Base-by-base conservation (phyloP, 208 protist species). In the Porcisia hertigi region DNA sequence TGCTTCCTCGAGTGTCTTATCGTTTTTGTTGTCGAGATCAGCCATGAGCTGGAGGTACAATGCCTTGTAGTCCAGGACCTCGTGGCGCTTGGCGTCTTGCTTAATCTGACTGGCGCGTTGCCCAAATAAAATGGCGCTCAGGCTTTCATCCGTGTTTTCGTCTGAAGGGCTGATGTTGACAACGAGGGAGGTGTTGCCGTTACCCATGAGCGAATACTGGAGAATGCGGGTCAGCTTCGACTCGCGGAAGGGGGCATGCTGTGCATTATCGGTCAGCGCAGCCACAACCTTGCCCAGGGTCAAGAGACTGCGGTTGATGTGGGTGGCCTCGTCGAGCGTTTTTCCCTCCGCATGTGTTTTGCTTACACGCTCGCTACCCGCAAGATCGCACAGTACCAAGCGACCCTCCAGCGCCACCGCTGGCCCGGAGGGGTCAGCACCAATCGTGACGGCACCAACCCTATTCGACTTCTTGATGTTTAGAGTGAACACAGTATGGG, bases 251-350 rank as follows among this genome's bases (percentile, higher is more conserved):
- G 94, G 94, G 2, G 88, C 90, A 80, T 96, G 92, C 77, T 95
- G 88, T 14, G 88, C 87, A 45, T 86, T 95, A 65, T 94, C 90
- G 54, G 92, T 95, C 72, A 98, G 83, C 57, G 90, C 90, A 9
- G 84, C 84, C 49, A 97, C 92, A 0, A 98, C 95, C 63, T 93
- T 96, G n/a, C 92, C 92, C 5, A 98, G 83, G 1, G 94, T 96
- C 30, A 99, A 88, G 3, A 99, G 88, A 72, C 89, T 98, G 63
- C 98, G 94, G 87, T 99, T 99, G 73, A 99, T 99, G 87, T 98
- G 89, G 16, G 83, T 92, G n/a, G 97, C 98, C 85, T 99, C 98
- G 53, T 90, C 88, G 16, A 99, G 83, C 20, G 91, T 93, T 64
- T 98, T 88, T 14, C 98, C 98, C 74, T 97, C 90, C 2, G 96